Evolutionary conservation across 2,329 filamentous ascomycete species (phyloP), one percentile per base, ranked within the genome.

Genomic region (Aspergillus sp.): DNA sequence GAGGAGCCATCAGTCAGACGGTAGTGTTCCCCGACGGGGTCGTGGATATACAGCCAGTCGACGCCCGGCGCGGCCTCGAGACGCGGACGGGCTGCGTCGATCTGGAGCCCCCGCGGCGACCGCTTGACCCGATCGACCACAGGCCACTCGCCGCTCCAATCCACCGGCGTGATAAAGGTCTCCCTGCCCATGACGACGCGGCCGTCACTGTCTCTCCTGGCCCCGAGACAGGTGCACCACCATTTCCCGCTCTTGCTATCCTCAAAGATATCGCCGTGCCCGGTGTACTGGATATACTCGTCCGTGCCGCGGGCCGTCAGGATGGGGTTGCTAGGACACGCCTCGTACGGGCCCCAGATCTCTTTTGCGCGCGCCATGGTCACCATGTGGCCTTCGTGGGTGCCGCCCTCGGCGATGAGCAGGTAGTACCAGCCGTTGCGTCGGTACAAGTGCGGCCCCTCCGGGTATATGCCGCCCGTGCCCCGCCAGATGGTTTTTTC

Each of bases 401-500:
- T 42, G 16, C 40, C 40, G 0, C 77, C 77, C 64, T 82, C 79
- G 0, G 78, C 76, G 2, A 73, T 72, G 10, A 81, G 57, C 3
- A 81, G 64, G 51, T 81, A 81, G 54, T 80, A 81, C 59, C 67
- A 81, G 0, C 70, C 74, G 42, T 80, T 76, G 47, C 74, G 76
- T 41, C 66, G 70, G 57, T 79, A 81, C 25, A 82, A 68, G 45
- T 82, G 79, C 0, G 80, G 80, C 0, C 79, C 81, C 56, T 82
- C 80, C 0, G 81, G 52, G 21, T 78, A 55, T 6, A 49, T 41
- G 2, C 25, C 34, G 1, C 31, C 41, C 5, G 25, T 45, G 2
- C 53, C 53, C 2, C 25, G 25, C 53, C 46, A 42, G 17, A 42
- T 42, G 17, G n/a, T 17, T 19, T 3, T n/a, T 13, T n/a, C 19